Percentiles rank a stretch among this genome's conserved stretches.
Evolutionary conservation across 805 yeast genomes (phyloP).

Genomic region (Jamesozyma lodderae): DNA sequence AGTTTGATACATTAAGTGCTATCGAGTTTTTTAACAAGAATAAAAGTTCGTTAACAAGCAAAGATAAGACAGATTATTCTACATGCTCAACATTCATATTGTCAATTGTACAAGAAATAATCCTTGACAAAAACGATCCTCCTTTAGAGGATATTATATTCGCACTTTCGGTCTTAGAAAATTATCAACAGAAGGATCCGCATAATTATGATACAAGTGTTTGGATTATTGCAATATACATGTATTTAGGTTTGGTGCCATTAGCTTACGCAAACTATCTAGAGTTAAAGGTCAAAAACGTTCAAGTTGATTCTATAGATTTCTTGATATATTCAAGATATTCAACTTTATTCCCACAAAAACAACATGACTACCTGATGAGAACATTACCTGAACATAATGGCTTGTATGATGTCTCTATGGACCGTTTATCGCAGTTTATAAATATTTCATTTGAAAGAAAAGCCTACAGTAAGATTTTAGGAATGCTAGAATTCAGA

Average conservation of each 20-base stretch:
- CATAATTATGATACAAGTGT: constrained; percentile 63
- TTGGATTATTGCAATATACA: constrained; percentile 62
- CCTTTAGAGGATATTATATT: constrained; percentile 27
- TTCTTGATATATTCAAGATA: constrained; percentile 43
- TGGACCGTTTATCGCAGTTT: constrained; percentile 43
- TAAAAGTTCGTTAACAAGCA: constrained; percentile 30
- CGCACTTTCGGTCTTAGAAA: constrained; percentile 49
- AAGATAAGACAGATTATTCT: constrained; percentile 60
- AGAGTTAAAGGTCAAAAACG: constrained; percentile 53
- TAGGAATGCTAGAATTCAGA: constrained; percentile 57
- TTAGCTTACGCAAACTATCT: constrained; percentile 44
- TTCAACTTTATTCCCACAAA: constrained; percentile 38
- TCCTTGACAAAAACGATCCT: constrained; percentile 13
- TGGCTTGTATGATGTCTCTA: constrained; percentile 43
- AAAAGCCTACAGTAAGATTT: constrained; percentile 55
- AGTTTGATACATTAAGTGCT: constrained; percentile 5
- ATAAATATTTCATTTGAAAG: constrained; percentile 47
- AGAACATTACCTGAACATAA: constrained; percentile 32
- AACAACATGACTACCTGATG: constrained; percentile 23
- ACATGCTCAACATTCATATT: constrained; percentile 59
- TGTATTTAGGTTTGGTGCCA: constrained; percentile 44
- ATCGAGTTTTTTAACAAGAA: constrained; percentile 35
- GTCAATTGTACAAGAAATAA: constrained; percentile 38
- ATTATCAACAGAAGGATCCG: constrained; percentile 45
- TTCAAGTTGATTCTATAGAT: constrained; percentile 67